A percentile compares a stretch with the other conserved stretches of the same genome.
Conservation (phyloP, 176 grass and related monocot species). For the Triticum timopheevii region DNA sequence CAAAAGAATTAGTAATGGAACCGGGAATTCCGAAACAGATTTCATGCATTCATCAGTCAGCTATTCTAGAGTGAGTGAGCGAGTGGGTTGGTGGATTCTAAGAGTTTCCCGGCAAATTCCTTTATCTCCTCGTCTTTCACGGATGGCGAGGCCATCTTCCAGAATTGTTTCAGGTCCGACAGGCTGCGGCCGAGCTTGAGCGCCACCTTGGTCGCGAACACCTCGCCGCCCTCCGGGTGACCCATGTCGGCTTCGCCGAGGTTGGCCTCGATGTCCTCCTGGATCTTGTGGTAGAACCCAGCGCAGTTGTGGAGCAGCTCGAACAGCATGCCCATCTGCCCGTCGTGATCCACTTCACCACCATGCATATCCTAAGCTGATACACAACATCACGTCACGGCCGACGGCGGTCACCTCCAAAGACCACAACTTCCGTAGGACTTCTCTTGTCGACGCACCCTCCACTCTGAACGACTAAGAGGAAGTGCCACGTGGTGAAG, state of each 20-base stretch:
- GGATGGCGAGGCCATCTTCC: slow-evolving; percentile 30
- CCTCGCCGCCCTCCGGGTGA: slow-evolving; percentile 51
- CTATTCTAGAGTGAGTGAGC: not conserved
- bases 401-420: too few relatives aligned
- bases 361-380: too few relatives aligned
- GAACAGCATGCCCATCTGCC: slow-evolving; percentile 62
- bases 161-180: slow-evolving; percentile 37
- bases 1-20: not conserved
- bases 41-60: not conserved
- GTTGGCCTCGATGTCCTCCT: slow-evolving; percentile 53
- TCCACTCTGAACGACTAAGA: too few relatives aligned
- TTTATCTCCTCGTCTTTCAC: slow-evolving; percentile 39
- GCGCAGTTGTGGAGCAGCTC: slow-evolving; percentile 52
- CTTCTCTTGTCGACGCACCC: too few relatives aligned
- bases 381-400: too few relatives aligned
- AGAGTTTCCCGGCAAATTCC: not conserved
- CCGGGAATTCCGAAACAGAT: not conserved
- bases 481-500: too few relatives aligned
- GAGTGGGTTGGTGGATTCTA: not conserved
- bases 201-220: slow-evolving; percentile 52
- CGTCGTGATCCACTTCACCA: too few relatives aligned
- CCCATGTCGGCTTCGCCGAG: slow-evolving; percentile 33
- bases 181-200: slow-evolving; percentile 13
- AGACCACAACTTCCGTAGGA: too few relatives aligned
- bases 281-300: slow-evolving; percentile 40